Conservation (phyloP, 768 basidiomycete species). For the Dioszegia aurantiaca region DNA sequence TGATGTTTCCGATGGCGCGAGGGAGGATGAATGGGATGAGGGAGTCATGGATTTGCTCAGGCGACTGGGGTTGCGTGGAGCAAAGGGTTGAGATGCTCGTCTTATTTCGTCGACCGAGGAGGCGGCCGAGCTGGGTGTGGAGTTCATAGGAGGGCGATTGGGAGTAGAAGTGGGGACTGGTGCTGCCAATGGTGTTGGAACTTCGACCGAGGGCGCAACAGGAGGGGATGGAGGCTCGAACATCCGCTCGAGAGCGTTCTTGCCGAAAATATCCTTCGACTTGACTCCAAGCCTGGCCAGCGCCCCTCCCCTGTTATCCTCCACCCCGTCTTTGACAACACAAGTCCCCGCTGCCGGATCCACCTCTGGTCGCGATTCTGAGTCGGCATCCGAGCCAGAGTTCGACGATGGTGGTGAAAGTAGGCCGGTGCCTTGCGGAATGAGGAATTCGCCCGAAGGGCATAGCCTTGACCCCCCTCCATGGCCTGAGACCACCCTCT, state of each 20-base stretch:
- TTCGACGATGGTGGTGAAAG: constrained; percentile 34
- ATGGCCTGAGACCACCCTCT: constrained; percentile 41
- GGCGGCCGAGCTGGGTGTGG: constrained; percentile 1
- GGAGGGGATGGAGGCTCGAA: constrained; percentile 91
- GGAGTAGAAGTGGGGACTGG: not conserved
- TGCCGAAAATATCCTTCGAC: constrained; percentile 67
- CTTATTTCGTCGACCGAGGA: constrained; percentile 16
- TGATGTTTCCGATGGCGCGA: constrained; percentile 8
- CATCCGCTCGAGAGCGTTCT: constrained; percentile 81
- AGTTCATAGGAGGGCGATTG: constrained; percentile 4
- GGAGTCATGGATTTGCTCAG: constrained; percentile 50
- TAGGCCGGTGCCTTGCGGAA: constrained; percentile 16
- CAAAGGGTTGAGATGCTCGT: constrained; percentile 43
- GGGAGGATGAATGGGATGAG: constrained; percentile 24
- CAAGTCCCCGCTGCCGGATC: constrained; percentile 32
- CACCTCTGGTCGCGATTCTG: not conserved
- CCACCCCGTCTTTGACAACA: constrained; percentile 45
- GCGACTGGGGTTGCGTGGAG: constrained; percentile 44
- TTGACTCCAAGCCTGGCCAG: constrained; percentile 33
- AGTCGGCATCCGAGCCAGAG: constrained; percentile 34
- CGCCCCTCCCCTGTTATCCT: constrained; percentile 37
- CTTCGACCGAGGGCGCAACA: not conserved
- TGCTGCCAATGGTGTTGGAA: not conserved
- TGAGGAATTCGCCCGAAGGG: constrained; percentile 18
- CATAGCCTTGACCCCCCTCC: constrained; percentile 25